Percentiles rank a stretch among this genome's conserved stretches.
Conservation (phyloP, 169 alveolate species). For the Plasmodium coatneyi region DNA sequence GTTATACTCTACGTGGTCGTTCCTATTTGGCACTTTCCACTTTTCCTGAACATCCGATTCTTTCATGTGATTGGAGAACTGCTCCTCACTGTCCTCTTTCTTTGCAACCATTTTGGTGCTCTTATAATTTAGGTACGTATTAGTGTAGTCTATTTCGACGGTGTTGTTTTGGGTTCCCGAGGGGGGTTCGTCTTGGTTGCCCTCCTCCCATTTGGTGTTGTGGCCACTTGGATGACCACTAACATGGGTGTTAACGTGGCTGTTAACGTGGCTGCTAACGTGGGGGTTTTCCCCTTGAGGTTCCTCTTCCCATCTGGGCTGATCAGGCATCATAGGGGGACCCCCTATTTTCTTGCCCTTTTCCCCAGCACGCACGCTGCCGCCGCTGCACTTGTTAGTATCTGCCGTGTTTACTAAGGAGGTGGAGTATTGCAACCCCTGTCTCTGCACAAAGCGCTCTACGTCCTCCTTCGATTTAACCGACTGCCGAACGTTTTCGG, state of each 20-base stretch:
- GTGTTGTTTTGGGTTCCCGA: background rate
- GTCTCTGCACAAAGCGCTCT: constrained; percentile 30
- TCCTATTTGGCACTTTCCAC: background rate
- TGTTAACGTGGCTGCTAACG: background rate
- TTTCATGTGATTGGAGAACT: background rate
- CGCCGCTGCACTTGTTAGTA: background rate
- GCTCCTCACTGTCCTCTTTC: background rate
- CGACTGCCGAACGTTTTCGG: constrained; percentile 36
- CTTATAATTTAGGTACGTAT: constrained; percentile 33
- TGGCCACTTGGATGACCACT: background rate
- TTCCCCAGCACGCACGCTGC: background rate
- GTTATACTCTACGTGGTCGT: background rate
- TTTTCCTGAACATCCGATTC: background rate
- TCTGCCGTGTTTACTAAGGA: background rate
- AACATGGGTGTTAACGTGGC: background rate
- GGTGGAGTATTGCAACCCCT: background rate
- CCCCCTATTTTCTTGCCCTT: background rate
- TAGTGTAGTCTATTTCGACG: constrained; percentile 48
- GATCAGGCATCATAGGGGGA: background rate
- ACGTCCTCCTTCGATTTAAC: constrained; percentile 66
- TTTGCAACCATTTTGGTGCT: background rate
- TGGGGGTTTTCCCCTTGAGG: background rate
- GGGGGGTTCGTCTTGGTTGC: background rate
- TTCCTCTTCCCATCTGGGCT: background rate
- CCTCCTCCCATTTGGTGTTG: background rate